phyloP scores from a whole-genome alignment of 495 filamentous ascomycete species.

The Pyronema domesticum region DNA sequence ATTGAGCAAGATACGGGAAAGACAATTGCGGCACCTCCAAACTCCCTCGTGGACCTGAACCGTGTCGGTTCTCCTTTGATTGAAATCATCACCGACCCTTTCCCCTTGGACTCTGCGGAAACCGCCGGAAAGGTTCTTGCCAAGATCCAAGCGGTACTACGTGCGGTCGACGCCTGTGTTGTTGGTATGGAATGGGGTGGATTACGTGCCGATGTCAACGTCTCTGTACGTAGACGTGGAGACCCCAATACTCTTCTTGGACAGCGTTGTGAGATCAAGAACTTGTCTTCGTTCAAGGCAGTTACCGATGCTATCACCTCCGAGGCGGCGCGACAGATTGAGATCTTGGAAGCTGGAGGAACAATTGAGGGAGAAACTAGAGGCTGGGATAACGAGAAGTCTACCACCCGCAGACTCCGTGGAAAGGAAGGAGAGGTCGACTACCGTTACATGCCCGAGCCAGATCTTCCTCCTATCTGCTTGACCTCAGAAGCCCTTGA shows the following conservation, averaged over 20 bases:
- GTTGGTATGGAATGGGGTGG: constrained; percentile 88
- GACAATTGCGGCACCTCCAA: constrained; percentile 51
- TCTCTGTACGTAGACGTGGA: constrained; percentile 52
- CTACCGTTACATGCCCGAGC: constrained; percentile 97
- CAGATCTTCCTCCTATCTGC: constrained; percentile 65
- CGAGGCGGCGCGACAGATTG: constrained; percentile 77
- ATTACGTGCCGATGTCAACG: constrained; percentile 85
- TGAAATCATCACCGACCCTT: constrained; percentile 81
- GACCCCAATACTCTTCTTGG: constrained; percentile 41
- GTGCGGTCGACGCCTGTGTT: constrained; percentile 60
- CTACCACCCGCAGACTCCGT: constrained; percentile 54
- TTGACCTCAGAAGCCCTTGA: constrained; percentile 53
- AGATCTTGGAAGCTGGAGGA: constrained; percentile 59
- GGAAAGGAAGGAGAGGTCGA: constrained; percentile 96
- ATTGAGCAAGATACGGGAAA: constrained; percentile 97
- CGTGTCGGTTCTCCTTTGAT: constrained; percentile 77
- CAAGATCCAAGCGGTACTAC: constrained; percentile 75
- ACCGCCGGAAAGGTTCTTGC: constrained; percentile 77
- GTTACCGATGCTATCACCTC: constrained; percentile 85
- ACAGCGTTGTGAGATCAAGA: constrained; percentile 93
- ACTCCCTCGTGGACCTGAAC: constrained; percentile 86
- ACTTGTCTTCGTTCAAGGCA: constrained; percentile 82
- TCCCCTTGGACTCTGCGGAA: constrained; percentile 25
- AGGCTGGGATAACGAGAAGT: constrained; percentile 73
- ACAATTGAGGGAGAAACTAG: constrained; percentile 72